phyloP scores from a whole-genome alignment of 352 stramenopile species.

The Phytophthora sp. region DNA sequence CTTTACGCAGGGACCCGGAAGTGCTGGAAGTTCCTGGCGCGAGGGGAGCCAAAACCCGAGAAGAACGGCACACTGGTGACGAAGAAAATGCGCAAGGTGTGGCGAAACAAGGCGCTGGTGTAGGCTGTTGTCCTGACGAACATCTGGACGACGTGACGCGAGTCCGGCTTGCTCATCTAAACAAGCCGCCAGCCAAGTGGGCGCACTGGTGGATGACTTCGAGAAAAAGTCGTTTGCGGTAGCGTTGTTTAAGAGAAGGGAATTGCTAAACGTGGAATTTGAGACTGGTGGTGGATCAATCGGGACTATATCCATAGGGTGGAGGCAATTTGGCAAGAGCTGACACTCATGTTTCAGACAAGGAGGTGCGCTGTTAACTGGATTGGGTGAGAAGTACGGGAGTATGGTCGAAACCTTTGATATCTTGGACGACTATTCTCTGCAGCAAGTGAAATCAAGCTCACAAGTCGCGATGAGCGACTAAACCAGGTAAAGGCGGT shows the following conservation, averaged over 20 bases:
- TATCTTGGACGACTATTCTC: conserved; percentile 15
- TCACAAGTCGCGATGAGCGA: conserved; percentile 10
- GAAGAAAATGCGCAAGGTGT: conserved; percentile 2
- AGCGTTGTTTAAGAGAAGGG: conserved; percentile 14
- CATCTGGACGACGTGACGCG: conserved; percentile 15
- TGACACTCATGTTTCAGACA: conserved; percentile 20
- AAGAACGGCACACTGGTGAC: background rate
- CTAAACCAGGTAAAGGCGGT: conserved; percentile 8
- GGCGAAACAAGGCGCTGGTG: conserved; percentile 8
- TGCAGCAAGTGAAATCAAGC: conserved; percentile 18
- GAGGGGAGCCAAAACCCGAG: conserved; percentile 1
- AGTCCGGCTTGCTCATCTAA: conserved; percentile 16
- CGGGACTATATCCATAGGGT: conserved; percentile 19
- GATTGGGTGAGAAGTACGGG: conserved; percentile 10
- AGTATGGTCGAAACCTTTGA: conserved; percentile 20
- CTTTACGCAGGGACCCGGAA: conserved; percentile 1
- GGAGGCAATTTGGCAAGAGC: conserved; percentile 15
- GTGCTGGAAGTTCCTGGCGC: conserved; percentile 21
- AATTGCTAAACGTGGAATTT: conserved; percentile 25
- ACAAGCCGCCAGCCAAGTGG: conserved; percentile 15
- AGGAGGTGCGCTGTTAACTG: conserved; percentile 13
- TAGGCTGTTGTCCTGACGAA: conserved; percentile 28
- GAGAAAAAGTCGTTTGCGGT: conserved; percentile 22
- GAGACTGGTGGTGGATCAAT: conserved; percentile 7
- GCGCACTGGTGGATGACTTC: conserved; percentile 18